Evolutionary conservation across 1,284 basidiomycete genomes (phyloP).

Genomic region (Cystobasidiaceae sp.): DNA sequence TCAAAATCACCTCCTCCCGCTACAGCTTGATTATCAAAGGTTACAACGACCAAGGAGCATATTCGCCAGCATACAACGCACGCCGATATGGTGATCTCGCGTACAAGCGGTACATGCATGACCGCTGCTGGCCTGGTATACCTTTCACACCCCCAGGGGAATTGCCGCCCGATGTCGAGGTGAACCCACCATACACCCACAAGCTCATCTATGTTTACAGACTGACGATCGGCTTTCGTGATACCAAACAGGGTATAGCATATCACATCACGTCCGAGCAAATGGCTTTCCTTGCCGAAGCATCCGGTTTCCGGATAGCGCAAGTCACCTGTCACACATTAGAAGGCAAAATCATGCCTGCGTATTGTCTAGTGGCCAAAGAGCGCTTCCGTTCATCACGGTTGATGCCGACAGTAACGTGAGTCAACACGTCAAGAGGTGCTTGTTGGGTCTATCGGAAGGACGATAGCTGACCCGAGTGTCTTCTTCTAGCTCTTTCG

Average conservation of each 20-base stretch:
- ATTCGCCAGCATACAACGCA: background rate
- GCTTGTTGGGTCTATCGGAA: no score
- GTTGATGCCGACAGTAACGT: constrained; percentile 21
- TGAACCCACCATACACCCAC: background rate
- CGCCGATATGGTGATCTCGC: background rate
- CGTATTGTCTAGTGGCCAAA: constrained; percentile 3
- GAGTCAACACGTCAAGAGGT: no score
- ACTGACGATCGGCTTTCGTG: background rate
- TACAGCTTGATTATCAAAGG: constrained; percentile 8
- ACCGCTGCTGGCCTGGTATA: constrained; percentile 25
- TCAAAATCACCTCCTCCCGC: no score
- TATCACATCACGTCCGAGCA: constrained; percentile 2
- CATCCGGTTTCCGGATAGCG: constrained; percentile 10
- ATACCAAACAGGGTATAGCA: constrained; percentile 5
- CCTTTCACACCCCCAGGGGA: constrained; percentile 11
- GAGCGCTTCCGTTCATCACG: constrained; percentile 4
- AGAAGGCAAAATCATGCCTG: background rate
- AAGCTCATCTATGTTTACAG: background rate
- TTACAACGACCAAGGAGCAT: constrained; percentile 2
- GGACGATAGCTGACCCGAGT: background rate
- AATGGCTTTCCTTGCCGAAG: background rate
- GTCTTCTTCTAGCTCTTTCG: constrained; percentile 2
- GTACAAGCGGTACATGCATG: constrained; percentile 12
- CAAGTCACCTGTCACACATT: background rate
- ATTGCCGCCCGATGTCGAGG: constrained; percentile 18